phyloP scores from a whole-genome alignment of 345 rosid genomes.

The Melaleuca quinquenervia region DNA sequence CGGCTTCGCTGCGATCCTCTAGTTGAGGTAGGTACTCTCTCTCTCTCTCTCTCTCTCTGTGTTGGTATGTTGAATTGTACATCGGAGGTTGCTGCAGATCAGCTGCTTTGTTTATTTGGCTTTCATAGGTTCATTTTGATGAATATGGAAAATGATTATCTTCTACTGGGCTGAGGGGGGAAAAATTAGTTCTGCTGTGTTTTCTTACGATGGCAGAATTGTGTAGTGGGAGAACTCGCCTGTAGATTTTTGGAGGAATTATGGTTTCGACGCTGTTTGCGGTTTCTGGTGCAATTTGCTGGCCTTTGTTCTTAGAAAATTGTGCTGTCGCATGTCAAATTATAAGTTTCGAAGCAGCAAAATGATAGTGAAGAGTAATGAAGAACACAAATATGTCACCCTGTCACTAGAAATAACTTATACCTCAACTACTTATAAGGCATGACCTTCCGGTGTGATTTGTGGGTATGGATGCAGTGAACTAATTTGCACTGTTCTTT shows the following conservation, averaged over 20 bases:
- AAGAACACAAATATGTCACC: neutral
- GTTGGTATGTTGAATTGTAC: neutral
- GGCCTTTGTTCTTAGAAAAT: neutral
- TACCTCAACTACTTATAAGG: neutral
- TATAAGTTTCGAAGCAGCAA: neutral
- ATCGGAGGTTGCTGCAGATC: neutral
- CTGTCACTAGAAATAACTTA: neutral
- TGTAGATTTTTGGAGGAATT: neutral
- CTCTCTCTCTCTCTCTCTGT: neutral
- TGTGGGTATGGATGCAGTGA: neutral
- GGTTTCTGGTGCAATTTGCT: neutral
- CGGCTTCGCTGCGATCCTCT: constrained; percentile 67
- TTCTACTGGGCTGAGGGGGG: neutral
- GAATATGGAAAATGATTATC: neutral
- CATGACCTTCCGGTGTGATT: neutral
- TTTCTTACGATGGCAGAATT: neutral
- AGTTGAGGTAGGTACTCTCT: constrained; percentile 33
- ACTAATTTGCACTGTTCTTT: neutral
- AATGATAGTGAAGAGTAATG: neutral
- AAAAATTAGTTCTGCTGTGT: neutral
- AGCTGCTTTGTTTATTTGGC: neutral
- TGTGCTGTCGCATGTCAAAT: neutral
- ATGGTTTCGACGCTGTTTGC: neutral
- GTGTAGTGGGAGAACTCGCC: neutral
- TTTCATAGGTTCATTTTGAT: neutral